phyloP scores from a whole-genome alignment of 2,329 filamentous ascomycete genomes.

The Thelonectria olida region DNA sequence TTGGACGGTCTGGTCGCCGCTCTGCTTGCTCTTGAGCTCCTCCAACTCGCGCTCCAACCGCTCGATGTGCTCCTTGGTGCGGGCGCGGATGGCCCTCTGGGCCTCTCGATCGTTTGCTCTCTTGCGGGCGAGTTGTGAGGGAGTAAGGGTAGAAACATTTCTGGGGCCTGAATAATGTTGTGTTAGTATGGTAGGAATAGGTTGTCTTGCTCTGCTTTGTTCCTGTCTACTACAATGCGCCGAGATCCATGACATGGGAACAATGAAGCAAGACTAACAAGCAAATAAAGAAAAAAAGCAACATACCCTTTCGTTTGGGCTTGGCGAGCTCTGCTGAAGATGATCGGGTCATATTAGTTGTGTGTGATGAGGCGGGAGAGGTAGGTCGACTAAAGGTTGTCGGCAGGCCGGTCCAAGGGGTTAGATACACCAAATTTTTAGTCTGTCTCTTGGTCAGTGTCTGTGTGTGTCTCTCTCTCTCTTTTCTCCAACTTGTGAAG shows the following conservation, averaged over 20 bases:
- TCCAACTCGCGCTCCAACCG: slow-evolving; percentile 77
- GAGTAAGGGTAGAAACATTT: slow-evolving; percentile 86
- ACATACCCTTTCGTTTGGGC: slow-evolving; percentile 58
- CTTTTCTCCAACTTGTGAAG: too few relatives aligned
- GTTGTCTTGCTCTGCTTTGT: too few relatives aligned
- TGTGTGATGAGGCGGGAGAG: too few relatives aligned
- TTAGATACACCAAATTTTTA: too few relatives aligned
- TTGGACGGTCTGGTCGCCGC: slow-evolving; percentile 60
- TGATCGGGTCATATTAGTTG: slow-evolving; percentile 50
- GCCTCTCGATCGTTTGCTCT: slow-evolving; percentile 91
- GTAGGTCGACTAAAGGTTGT: too few relatives aligned
- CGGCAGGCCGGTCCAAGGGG: too few relatives aligned
- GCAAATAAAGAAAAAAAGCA: not conserved
- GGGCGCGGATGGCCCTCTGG: slow-evolving; percentile 85
- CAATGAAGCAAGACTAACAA: slow-evolving; percentile 11
- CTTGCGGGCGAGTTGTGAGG: slow-evolving; percentile 89
- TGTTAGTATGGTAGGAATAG: too few relatives aligned
- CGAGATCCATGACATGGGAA: not conserved
- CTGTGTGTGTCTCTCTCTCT: too few relatives aligned
- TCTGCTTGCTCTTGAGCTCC: slow-evolving; percentile 67
- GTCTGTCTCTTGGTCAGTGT: too few relatives aligned
- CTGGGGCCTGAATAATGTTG: slow-evolving; percentile 62
- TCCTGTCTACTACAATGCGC: not conserved
- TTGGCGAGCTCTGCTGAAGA: slow-evolving; percentile 55
- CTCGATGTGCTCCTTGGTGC: slow-evolving; percentile 89